Evolutionary conservation across 768 basidiomycete genomes (phyloP).

Genomic region (Russula dissimulans): DNA sequence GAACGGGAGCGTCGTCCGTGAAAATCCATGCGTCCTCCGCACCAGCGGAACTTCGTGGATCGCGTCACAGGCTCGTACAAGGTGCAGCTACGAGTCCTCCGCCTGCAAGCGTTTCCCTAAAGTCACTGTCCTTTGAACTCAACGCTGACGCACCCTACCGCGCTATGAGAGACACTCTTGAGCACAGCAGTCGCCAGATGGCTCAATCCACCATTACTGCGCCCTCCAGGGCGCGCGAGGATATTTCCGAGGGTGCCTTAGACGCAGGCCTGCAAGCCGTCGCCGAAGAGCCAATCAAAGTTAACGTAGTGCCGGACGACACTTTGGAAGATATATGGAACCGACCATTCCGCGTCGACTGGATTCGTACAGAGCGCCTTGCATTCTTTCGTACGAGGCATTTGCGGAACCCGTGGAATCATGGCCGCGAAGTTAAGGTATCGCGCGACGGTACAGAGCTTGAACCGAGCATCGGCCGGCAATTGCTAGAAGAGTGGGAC

Average conservation of each 20-base stretch:
- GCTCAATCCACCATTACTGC: conserved; percentile 1
- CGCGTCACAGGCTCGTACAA: conserved; percentile 28
- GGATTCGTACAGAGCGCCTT: conserved; percentile 62
- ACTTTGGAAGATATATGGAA: conserved; percentile 45
- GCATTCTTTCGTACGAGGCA: conserved; percentile 72
- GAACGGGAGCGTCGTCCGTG: background rate
- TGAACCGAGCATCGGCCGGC: conserved; percentile 66
- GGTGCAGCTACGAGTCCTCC: conserved; percentile 24
- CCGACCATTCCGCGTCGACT: conserved; percentile 71
- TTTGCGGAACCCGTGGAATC: conserved; percentile 89
- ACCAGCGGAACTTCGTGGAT: conserved; percentile 41
- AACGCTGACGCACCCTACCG: conserved; percentile 34
- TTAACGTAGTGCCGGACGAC: conserved; percentile 22
- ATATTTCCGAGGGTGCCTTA: background rate
- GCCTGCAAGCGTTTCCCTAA: background rate
- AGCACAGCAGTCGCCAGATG: background rate
- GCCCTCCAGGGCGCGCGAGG: conserved; percentile 3
- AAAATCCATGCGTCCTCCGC: conserved; percentile 30
- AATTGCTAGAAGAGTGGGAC: conserved; percentile 63
- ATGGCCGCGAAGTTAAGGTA: conserved; percentile 70
- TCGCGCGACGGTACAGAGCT: conserved; percentile 89
- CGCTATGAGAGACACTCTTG: conserved; percentile 24
- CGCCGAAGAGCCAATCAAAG: conserved; percentile 20
- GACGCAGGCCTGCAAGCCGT: background rate
- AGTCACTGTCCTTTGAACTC: conserved; percentile 28